Base-by-base conservation (phyloP, 768 basidiomycete species). In the Auricularia sp. region DNA sequence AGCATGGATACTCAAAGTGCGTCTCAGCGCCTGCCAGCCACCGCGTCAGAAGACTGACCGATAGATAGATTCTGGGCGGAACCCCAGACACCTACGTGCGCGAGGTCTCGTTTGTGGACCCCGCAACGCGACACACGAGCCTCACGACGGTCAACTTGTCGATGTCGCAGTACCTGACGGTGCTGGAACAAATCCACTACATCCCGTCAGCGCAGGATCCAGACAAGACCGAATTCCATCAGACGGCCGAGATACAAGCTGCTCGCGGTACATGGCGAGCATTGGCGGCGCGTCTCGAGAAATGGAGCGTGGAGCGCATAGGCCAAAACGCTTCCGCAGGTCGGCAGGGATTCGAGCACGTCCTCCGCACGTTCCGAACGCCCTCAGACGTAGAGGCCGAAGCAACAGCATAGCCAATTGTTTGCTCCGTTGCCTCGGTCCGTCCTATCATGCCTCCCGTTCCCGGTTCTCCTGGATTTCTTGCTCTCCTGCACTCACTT, bases 11-110 rank as follows among this genome's bases (percentile, higher is more conserved):
- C 87, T 96, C 67, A 95, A 90, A 81, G 94, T 94, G 71, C 66
- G 84, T 75, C 61, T 44, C 59, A 12, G 36, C 12, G 33, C 39
- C 59, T 53, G 53, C 36, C 54, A 16, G 21, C n/a, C 60, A 33
- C 60, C 34, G 62, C 36, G 36, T 21, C 18, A 18, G 18, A 29
- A 12, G 64, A 34, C 29, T 66, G 36, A 62, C 47, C 23, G 36
- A 5, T 42, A 56, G 47, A 54, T 71, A 94, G 93, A 75, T 96
- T 33, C 91, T 96, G 64, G 93, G 93, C 62, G 93, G 93, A 44
- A 92, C 92, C 67, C 91, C 93, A 77, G 91, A 94, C 70, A 93
- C 95, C 10, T 97, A 90, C 72, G 91, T 97, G 1, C 87, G 95
- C 58, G 95, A 98, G 77, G 88, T 97, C 69, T 92, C 93, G 3